phyloP scores from a whole-genome alignment of 78 protist genomes.

The Dictyostelium discoideum region DNA sequence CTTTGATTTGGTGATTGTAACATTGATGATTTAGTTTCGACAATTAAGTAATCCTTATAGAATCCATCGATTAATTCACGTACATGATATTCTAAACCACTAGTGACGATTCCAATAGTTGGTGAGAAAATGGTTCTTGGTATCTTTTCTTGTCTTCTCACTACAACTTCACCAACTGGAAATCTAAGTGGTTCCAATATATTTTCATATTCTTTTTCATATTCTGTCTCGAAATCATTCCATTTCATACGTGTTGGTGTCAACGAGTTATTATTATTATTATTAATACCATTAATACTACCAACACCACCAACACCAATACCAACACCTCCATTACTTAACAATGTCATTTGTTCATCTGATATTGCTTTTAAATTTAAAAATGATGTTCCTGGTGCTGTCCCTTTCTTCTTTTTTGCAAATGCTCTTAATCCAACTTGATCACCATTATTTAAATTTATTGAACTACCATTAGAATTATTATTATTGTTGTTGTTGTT shows the following conservation, averaged over 20 bases:
- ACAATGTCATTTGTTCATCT: neutral
- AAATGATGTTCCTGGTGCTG: constrained; percentile 13
- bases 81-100: constrained; percentile 51
- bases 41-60: constrained; percentile 66
- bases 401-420: constrained; percentile 28
- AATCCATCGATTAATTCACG: constrained; percentile 58
- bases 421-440: constrained; percentile 26
- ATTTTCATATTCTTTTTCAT: constrained; percentile 46
- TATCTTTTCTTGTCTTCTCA: constrained; percentile 17
- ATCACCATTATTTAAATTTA: neutral
- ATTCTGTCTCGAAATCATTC: constrained; percentile 70
- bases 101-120: constrained; percentile 48
- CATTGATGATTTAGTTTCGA: constrained; percentile 5
- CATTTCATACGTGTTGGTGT: constrained; percentile 56
- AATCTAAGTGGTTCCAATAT: constrained; percentile 20
- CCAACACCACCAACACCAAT: neutral
- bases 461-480: neutral
- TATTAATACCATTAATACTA: neutral
- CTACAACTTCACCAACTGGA: constrained; percentile 63
- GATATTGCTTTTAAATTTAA: constrained; percentile 22
- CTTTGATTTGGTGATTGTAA: neutral
- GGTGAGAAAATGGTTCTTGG: constrained; percentile 60
- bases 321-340: neutral
- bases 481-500: no score
- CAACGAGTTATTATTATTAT: neutral